Conservation (phyloP, 495 filamentous ascomycete genomes). For the Aspergillus saccharolyticus region DNA sequence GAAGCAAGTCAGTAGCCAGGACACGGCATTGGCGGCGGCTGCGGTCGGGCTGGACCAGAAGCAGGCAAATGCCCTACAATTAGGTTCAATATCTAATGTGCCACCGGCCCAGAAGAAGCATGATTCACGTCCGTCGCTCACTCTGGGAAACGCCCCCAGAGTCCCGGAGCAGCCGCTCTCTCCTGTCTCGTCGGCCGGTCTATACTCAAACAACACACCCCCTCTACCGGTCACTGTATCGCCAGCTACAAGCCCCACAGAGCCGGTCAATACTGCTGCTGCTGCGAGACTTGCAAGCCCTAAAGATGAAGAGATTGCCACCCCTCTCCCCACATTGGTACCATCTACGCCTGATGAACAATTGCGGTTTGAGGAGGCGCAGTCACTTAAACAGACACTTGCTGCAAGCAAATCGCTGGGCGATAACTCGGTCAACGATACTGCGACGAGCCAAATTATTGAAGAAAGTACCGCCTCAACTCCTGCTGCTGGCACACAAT, state of each 20-base stretch:
- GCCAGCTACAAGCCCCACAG: constrained; percentile 39
- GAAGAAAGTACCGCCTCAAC: constrained; percentile 19
- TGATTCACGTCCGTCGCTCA: constrained; percentile 30
- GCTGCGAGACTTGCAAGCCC: constrained; percentile 23
- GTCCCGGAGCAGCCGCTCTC: constrained; percentile 38
- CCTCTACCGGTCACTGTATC: constrained; percentile 34
- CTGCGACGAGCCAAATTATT: constrained; percentile 25
- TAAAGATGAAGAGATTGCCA: constrained; percentile 20
- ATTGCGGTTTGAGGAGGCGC: constrained; percentile 45
- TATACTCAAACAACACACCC: constrained; percentile 41
- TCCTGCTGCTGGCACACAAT: constrained; percentile 15
- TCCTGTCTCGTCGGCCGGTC: constrained; percentile 40
- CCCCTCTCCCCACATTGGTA: constrained; percentile 22
- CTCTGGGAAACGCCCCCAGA: constrained; percentile 23
- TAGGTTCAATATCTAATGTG: constrained; percentile 15
- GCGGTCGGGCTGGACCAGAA: constrained; percentile 16
- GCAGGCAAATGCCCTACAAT: constrained; percentile 17
- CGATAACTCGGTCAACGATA: constrained; percentile 10
- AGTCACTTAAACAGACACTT: constrained; percentile 32
- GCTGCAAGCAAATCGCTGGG: constrained; percentile 18
- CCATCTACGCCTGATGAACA: constrained; percentile 48
- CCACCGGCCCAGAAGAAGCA: constrained; percentile 24
- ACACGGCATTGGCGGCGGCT: constrained; percentile 16
- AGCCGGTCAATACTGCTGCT: constrained; percentile 29
- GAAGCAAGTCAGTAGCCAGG: constrained; percentile 24